These are phyloP conservation scores for Aspergillus versicolor DNA, from an alignment of 2,329 filamentous ascomycete species.

Conservation along the genomic window DNA sequence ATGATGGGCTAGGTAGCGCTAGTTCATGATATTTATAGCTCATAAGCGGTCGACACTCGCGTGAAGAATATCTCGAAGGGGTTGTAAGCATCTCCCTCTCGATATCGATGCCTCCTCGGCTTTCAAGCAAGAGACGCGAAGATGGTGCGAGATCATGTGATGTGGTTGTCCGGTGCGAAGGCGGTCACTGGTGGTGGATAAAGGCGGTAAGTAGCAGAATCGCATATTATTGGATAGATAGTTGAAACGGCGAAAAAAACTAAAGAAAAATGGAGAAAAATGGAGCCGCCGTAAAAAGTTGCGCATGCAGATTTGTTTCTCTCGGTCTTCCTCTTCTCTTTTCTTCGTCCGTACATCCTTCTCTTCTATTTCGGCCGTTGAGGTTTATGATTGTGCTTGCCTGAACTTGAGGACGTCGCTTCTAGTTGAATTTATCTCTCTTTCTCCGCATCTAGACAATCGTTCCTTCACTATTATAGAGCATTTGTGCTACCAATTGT, in stretches of 20 bases:
- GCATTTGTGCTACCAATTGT: slow-evolving; percentile 22
- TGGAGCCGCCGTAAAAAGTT: slow-evolving; percentile 10
- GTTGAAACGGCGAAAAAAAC: slow-evolving; percentile 19
- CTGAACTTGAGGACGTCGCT: neutral
- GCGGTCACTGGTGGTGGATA: slow-evolving; percentile 2
- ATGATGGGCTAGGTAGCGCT: slow-evolving; percentile 42
- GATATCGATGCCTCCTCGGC: neutral
- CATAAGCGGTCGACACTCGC: neutral
- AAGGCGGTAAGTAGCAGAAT: neutral
- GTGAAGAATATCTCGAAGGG: neutral
- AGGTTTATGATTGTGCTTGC: neutral
- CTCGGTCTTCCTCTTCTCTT: slow-evolving; percentile 9
- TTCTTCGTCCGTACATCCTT: slow-evolving; percentile 1
- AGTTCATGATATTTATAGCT: slow-evolving; percentile 18
- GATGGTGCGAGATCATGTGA: slow-evolving; percentile 16
- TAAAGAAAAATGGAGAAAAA: slow-evolving; percentile 15
- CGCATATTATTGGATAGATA: slow-evolving; percentile 7
- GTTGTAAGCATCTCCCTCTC: slow-evolving; percentile 1
- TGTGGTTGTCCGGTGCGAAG: neutral
- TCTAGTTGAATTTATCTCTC: neutral
- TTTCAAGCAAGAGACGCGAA: slow-evolving; percentile 1
- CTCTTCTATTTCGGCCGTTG: slow-evolving; percentile 4
- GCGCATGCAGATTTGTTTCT: slow-evolving; percentile 5
- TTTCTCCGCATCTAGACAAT: slow-evolving; percentile 3
- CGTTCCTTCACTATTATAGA: slow-evolving; percentile 6